Evolutionary conservation across 164 flowering plant genomes (phyloP).

Genomic region (Chloranthus sessilifolius): DNA sequence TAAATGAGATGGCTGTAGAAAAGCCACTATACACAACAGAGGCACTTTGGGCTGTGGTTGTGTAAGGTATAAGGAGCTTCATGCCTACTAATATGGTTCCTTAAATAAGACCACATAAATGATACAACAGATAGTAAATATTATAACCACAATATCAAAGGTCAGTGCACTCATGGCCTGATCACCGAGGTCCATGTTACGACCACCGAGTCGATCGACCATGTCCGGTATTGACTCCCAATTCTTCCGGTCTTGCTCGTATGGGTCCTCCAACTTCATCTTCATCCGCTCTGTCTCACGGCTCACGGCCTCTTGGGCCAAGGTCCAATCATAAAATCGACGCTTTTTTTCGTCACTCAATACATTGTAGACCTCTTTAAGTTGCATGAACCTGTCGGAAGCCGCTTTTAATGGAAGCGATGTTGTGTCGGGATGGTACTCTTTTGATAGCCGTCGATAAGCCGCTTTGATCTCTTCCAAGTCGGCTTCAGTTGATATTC

Average conservation of each 20-base stretch:
- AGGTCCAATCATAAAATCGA: slow-evolving; percentile 76
- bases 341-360: slow-evolving; percentile 70
- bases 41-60: no score
- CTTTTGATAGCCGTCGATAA: slow-evolving; percentile 72
- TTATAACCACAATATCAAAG: slow-evolving; percentile 43
- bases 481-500: slow-evolving; percentile 64
- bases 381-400: slow-evolving; percentile 76
- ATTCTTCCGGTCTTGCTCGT: slow-evolving; percentile 41
- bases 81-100: slow-evolving; percentile 19
- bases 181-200: slow-evolving; percentile 68
- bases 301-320: slow-evolving; percentile 81
- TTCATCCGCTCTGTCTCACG: slow-evolving; percentile 67
- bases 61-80: background rate
- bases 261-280: slow-evolving; percentile 70
- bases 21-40: no score
- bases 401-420: slow-evolving; percentile 69
- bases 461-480: slow-evolving; percentile 86
- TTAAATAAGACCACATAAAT: slow-evolving; percentile 49
- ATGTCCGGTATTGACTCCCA: slow-evolving; percentile 55
- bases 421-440: slow-evolving; percentile 94
- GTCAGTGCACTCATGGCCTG: slow-evolving; percentile 76
- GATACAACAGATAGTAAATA: slow-evolving; percentile 47
- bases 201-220: slow-evolving; percentile 85
- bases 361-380: slow-evolving; percentile 58
- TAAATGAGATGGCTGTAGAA: no score